Evolutionary conservation across 202 grass and related monocot genomes (phyloP).

Genomic region (Zizania palustris): DNA sequence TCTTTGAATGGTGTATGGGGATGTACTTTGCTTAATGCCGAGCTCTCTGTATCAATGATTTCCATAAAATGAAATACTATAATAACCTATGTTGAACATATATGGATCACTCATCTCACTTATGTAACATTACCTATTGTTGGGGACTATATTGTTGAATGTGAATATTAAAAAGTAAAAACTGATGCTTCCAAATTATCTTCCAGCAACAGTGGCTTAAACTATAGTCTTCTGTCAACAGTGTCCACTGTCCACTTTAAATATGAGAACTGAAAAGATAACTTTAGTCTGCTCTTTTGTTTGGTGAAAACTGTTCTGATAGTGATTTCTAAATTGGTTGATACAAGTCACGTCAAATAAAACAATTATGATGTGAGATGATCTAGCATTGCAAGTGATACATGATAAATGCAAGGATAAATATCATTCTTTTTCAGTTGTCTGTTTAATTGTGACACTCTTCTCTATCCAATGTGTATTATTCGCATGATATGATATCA

Average conservation of each 20-base stretch:
- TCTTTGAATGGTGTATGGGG: background rate
- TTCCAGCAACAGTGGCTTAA: background rate
- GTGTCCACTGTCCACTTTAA: background rate
- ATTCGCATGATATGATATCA: slow-evolving; percentile 31
- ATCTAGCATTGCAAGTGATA: slow-evolving; percentile 10
- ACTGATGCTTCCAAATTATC: background rate
- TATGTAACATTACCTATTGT: background rate
- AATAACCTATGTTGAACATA: background rate
- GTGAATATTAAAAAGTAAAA: background rate
- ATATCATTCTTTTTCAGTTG: background rate
- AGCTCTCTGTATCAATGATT: background rate
- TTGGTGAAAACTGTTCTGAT: slow-evolving; percentile 17
- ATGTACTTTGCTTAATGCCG: background rate
- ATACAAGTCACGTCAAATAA: background rate
- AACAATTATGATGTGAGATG: background rate
- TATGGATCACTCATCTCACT: background rate
- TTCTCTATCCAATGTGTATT: slow-evolving; percentile 21
- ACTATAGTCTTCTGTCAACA: background rate
- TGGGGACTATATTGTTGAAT: background rate
- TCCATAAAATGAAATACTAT: background rate
- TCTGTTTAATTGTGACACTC: slow-evolving; percentile 16
- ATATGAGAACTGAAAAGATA: background rate
- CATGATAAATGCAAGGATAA: slow-evolving; percentile 13
- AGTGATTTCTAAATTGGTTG: background rate
- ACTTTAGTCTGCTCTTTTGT: background rate